Base-by-base conservation (phyloP, 345 rosid genomes). In the Populus alba region DNA sequence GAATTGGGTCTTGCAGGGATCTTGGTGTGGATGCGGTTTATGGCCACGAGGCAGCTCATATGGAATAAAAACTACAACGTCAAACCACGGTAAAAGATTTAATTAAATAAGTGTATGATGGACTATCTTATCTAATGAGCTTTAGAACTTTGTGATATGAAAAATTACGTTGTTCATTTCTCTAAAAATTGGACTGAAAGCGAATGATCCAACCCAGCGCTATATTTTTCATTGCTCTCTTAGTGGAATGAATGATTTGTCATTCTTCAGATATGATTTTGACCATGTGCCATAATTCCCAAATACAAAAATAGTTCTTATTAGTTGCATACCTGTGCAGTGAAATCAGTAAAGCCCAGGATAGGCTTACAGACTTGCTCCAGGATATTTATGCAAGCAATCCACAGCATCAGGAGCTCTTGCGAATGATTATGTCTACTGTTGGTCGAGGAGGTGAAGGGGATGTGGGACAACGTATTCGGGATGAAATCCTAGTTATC, bases 401-500 rank as follows among this genome's bases (percentile, higher is more conserved):
- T 85, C 94, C 95, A 59, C 88, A 90, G 84, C 82, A 89, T 80
- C 86, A 92, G 73, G 98, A 96, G 84, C 81, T 92, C 83, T 68
- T 90, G 82, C 88, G 97, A 33, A 90, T 96, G 95, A 90, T 96
- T 83, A 57, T 96, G 97, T 90, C 97, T 66, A 89, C 98, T 73
- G 94, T 96, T 86, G 99, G 99, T 72, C 89, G 99, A 76, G 99
- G 99, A 57, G 99, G 99, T 78, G 97, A 96, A 85, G 99, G 98
- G 77, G 99, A 96, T 83, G 98, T 94, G n/a, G 99, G 99, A 71
- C 99, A 96, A 81, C 91, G 99, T 78, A 96, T 96, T 85, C 90
- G 99, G 39, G 99, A 96, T 83, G 98, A 96, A 81, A 96, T 96
- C 82, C 81, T 96, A 75, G 99, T 96, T 78, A 90, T 96, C 78